These are phyloP conservation scores for Furcasterigmium furcatum DNA, from an alignment of 2,329 filamentous ascomycete species.

Conservation along the genomic window DNA sequence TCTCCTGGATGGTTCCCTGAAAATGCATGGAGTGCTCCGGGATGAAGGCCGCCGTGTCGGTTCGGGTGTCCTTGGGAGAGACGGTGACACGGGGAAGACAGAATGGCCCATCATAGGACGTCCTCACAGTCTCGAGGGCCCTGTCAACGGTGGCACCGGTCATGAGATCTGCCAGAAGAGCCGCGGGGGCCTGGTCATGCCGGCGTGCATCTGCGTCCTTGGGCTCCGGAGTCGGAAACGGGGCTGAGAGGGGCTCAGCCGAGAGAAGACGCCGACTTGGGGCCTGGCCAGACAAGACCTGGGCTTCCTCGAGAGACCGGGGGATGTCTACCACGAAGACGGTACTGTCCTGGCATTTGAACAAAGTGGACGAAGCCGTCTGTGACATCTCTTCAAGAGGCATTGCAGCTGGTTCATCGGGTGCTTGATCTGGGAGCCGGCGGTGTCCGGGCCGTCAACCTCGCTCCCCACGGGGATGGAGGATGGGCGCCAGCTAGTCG, in stretches of 20 bases:
- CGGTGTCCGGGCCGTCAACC: neutral
- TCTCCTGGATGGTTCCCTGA: conserved; percentile 42
- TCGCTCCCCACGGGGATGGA: no score
- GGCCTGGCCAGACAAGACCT: conserved; percentile 40
- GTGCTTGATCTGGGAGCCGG: neutral
- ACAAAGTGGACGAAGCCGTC: conserved; percentile 37
- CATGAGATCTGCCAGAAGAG: conserved; percentile 54
- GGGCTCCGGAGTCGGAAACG: conserved; percentile 51
- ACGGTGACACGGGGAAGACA: conserved; percentile 36
- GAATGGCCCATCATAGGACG: conserved; percentile 38
- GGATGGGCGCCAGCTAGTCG: no score
- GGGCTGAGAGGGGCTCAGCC: conserved; percentile 33
- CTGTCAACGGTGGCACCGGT: conserved; percentile 39
- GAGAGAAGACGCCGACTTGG: conserved; percentile 42
- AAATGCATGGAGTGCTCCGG: conserved; percentile 43
- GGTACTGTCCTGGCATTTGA: conserved; percentile 27
- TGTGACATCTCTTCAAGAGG: neutral
- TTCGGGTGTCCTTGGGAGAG: neutral
- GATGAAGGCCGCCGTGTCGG: conserved; percentile 21
- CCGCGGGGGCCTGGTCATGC: conserved; percentile 32
- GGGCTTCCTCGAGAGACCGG: conserved; percentile 63
- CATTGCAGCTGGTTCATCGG: neutral
- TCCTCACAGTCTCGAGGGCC: conserved; percentile 35
- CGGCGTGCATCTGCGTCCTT: conserved; percentile 31
- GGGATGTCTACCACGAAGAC: conserved; percentile 67